Evolutionary conservation across 148 eudicot species (phyloP).

Genomic region (Arbutus unedo): DNA sequence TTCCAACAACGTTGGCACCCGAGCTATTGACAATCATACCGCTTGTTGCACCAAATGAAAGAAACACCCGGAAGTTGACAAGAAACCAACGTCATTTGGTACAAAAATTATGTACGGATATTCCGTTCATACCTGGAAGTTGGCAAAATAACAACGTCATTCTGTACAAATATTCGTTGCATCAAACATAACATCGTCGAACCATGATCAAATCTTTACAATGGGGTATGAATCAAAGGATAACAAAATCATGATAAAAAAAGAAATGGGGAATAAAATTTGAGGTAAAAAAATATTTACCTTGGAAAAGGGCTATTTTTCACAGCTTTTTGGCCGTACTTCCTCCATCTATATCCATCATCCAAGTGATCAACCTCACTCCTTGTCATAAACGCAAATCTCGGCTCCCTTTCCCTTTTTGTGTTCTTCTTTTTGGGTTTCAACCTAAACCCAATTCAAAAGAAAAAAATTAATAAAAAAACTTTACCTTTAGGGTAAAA

Average conservation of each 20-base stretch:
- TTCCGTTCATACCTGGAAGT: too few species aligned
- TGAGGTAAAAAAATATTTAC: slow-evolving; percentile 24
- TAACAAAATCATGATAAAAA: background rate
- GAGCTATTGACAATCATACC: too few species aligned
- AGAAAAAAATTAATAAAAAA: slow-evolving; percentile 7
- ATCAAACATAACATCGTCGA: background rate
- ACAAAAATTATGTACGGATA: too few species aligned
- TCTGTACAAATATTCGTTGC: too few species aligned
- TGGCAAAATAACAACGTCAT: too few species aligned
- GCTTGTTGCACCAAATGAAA: too few species aligned
- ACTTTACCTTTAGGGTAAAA: background rate
- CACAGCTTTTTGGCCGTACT: slow-evolving; percentile 94
- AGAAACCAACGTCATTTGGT: too few species aligned
- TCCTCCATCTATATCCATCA: slow-evolving; percentile 94
- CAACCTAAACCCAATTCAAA: slow-evolving; percentile 33
- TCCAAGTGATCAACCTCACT: slow-evolving; percentile 89
- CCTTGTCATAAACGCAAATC: slow-evolving; percentile 89
- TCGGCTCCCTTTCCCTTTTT: slow-evolving; percentile 65
- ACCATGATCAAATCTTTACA: background rate
- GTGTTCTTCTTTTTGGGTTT: slow-evolving; percentile 74
- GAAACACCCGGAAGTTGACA: too few species aligned
- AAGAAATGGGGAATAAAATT: background rate
- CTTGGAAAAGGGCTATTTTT: slow-evolving; percentile 93
- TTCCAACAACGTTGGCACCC: too few species aligned
- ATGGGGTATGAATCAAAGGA: background rate